Evolutionary conservation across 805 yeast species (phyloP), one percentile per base, ranked within the genome.

Genomic region (Barnettozyma siamensis): DNA sequence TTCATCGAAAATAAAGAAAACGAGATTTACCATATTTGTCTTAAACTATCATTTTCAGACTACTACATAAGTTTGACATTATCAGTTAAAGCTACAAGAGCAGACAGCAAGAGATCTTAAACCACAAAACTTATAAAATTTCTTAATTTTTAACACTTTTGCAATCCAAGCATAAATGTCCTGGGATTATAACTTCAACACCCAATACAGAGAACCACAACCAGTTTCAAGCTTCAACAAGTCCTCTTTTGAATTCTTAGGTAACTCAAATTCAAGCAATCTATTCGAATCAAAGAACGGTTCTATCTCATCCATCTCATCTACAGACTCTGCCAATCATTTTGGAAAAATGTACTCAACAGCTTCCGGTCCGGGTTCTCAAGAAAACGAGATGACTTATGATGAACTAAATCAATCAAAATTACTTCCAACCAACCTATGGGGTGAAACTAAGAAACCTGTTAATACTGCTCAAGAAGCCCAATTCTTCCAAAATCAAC

Each of bases 341-440:
- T 17, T 29, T 15, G 41, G 36, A 21, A 20, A 21, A 24, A 27
- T 26, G 21, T 31, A 31, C n/a, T 23, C 29, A 27, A 34, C 12
- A 18, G 30, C 37, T 16, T 20, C 31, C 13, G 31, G n/a, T 5
- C 16, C 37, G 3, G 16, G 15, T 24, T 26, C 31, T 2, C 31
- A 34, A 26, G 21, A 24, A 17, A 16, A 4, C 24, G 37, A 15
- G n/a, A 5, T 20, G 5, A 28, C n/a, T 19, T 8, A 29, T 18
- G 29, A 12, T 3, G 31, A 31, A 18, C 16, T 35, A 24, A 36
- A 42, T 38, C 53, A 51, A 42, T 33, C 49, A 18, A 65, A 58
- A 42, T 54, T 63, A 24, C 58, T 64, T 43, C 65, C 67, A 12
- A 43, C 48, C 20, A 65, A 63, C 41, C 50, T 64, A 45, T 64